Evolutionary conservation across 176 grass and related monocot genomes (phyloP), one percentile per base, ranked within the genome.

Genomic region (Bonia amplexicaulis): DNA sequence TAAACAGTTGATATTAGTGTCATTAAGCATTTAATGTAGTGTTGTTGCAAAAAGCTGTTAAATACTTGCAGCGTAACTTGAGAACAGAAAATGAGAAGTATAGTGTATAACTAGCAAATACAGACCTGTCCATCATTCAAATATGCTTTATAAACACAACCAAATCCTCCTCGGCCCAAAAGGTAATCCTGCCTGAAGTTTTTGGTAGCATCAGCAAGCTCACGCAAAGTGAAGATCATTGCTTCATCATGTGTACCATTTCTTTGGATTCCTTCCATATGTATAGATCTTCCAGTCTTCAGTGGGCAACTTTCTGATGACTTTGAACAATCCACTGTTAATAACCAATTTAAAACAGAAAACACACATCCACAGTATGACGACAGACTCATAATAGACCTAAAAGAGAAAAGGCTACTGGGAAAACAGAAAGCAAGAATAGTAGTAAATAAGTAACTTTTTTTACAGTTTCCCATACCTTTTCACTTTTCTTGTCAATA

Each of bases 141-240:
- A 77, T 53, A 63, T 66, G 89, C 93, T 80, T 90, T 92, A 33
- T 94, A 89, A 9, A 94, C 93, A 77, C 77, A 83, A 61, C 93
- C 90, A 46, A 94, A 94, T 62, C 93, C 93, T 44, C 93, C 93
- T 85, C 85, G 77, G 7, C 90, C 93, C 77, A 94, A 78, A 23
- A 88, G 82, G 80, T 52, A 90, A 53, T 94, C 87, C 29, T 60
- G 23, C 8, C 82, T 88, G 47, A 94, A 94, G 73, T 90, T 88
- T 66, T 80, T 79, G 29, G 93, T 92, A 12, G 87, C 89, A 79
- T 85, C 85, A 42, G 70, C 85, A 67, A 94, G 90, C 93, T 94
- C 87, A 15, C 48, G 74, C 51, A 88, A 80, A 27, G 85, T 92
- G 73, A 92, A 94, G 49, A 86, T 92, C 27, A 29, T 86, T 63